phyloP scores from a whole-genome alignment of 2,329 filamentous ascomycete species.

The Beauveria rudraprayagi region DNA sequence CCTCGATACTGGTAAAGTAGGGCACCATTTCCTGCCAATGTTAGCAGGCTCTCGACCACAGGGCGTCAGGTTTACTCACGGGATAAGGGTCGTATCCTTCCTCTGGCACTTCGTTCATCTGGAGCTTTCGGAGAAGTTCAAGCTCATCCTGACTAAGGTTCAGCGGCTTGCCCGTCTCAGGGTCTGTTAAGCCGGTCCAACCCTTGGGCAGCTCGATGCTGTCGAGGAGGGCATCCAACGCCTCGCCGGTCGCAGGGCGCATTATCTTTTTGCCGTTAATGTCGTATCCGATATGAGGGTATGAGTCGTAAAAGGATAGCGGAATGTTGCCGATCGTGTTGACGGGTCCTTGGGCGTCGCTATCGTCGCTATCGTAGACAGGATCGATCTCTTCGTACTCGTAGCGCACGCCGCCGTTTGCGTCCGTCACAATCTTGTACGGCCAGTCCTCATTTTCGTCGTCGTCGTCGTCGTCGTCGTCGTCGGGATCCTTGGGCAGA shows the following conservation, averaged over 20 bases:
- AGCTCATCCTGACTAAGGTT: conserved; percentile 82
- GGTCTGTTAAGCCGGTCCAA: conserved; percentile 94
- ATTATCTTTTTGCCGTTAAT: conserved; percentile 98
- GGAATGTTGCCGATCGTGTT: conserved; percentile 97
- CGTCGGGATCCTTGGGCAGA: conserved; percentile 21
- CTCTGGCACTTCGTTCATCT: conserved; percentile 78
- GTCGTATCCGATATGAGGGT: conserved; percentile 96
- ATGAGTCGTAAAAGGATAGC: conserved; percentile 90
- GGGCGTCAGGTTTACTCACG: conserved; percentile 33
- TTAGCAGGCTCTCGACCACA: background rate
- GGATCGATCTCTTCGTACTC: conserved; percentile 91
- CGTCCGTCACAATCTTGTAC: conserved; percentile 61
- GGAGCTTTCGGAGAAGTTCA: conserved; percentile 78
- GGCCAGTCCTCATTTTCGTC: conserved; percentile 35
- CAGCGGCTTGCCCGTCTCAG: conserved; percentile 85
- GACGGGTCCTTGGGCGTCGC: conserved; percentile 65
- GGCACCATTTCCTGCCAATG: conserved; percentile 66
- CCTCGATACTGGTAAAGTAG: conserved; percentile 84
- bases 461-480: conserved; percentile 31
- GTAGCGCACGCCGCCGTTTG: conserved; percentile 84
- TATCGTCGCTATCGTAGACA: conserved; percentile 92
- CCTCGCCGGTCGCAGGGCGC: conserved; percentile 88
- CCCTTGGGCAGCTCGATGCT: conserved; percentile 96
- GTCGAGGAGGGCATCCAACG: conserved; percentile 85
- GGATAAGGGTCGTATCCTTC: conserved; percentile 92